Evolutionary conservation across 2,329 filamentous ascomycete species (phyloP).

Genomic region (Botrytis byssoidea): DNA sequence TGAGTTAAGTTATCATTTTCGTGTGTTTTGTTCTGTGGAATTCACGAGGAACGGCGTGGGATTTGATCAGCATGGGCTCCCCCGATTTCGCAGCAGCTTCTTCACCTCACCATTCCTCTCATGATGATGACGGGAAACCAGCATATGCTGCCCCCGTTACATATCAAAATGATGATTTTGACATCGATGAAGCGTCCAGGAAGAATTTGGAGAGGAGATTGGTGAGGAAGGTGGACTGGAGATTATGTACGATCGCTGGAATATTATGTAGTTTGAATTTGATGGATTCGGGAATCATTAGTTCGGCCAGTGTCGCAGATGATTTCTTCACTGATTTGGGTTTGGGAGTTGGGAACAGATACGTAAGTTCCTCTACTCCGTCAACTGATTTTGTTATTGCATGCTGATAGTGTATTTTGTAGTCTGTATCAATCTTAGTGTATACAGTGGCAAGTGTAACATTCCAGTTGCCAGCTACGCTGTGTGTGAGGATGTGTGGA

Average conservation of each 20-base stretch:
- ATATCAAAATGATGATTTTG: neutral
- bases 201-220: slow-evolving; percentile 44
- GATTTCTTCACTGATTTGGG: slow-evolving; percentile 50
- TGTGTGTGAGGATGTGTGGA: slow-evolving; percentile 63
- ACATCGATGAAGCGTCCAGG: neutral
- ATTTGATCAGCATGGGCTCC: slow-evolving; percentile 4
- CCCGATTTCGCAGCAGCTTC: slow-evolving; percentile 9
- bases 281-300: slow-evolving; percentile 68
- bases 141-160: neutral
- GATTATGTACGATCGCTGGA: slow-evolving; percentile 68
- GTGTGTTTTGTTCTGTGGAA: neutral
- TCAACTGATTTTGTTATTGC: neutral
- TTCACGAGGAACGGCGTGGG: neutral
- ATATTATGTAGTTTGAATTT: slow-evolving; percentile 69
- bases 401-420: slow-evolving; percentile 5
- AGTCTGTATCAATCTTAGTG: slow-evolving; percentile 68
- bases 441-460: slow-evolving; percentile 67
- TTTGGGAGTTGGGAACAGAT: slow-evolving; percentile 60
- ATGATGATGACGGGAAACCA: neutral
- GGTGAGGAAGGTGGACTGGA: slow-evolving; percentile 63
- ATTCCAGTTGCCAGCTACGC: slow-evolving; percentile 67
- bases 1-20: neutral
- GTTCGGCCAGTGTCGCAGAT: slow-evolving; percentile 64
- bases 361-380: slow-evolving; percentile 39
- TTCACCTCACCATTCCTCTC: neutral